phyloP scores from a whole-genome alignment of 495 filamentous ascomycete genomes.

The Extremus antarcticus region DNA sequence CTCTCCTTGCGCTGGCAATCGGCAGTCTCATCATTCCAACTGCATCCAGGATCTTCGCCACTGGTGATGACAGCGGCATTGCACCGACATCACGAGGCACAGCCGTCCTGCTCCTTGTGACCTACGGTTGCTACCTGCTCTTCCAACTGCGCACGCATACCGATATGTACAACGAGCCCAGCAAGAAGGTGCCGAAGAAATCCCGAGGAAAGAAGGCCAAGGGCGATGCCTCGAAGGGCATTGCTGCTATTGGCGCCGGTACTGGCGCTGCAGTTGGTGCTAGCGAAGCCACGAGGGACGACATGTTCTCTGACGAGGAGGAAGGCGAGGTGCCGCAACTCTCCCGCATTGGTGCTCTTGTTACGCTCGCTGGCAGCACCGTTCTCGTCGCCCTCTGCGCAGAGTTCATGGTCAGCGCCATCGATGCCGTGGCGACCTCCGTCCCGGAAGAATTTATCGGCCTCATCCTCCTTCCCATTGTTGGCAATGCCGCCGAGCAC shows the following conservation, averaged over 20 bases:
- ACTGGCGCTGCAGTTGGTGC: slow-evolving; percentile 24
- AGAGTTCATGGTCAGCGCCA: slow-evolving; percentile 78
- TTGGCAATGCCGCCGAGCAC: slow-evolving; percentile 27
- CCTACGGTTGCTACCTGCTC: slow-evolving; percentile 23
- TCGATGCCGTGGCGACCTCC: slow-evolving; percentile 51
- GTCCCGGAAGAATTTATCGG: slow-evolving; percentile 26
- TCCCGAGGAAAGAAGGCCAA: slow-evolving; percentile 40
- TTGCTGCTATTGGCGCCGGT: slow-evolving; percentile 51
- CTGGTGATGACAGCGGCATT: slow-evolving; percentile 3
- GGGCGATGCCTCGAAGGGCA: slow-evolving; percentile 46
- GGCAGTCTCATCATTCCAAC: slow-evolving; percentile 79
- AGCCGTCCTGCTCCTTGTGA: slow-evolving; percentile 23
- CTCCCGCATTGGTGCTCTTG: slow-evolving; percentile 53
- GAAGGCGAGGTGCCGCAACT: slow-evolving; percentile 61
- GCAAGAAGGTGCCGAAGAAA: slow-evolving; percentile 51
- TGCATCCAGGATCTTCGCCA: slow-evolving; percentile 49
- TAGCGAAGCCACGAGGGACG: slow-evolving; percentile 27
- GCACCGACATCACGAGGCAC: slow-evolving; percentile 22
- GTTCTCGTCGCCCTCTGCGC: slow-evolving; percentile 77
- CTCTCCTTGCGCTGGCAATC: slow-evolving; percentile 68
- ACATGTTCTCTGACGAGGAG: slow-evolving; percentile 37
- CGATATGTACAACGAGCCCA: slow-evolving; percentile 60
- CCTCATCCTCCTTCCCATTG: slow-evolving; percentile 27
- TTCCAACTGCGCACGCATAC: slow-evolving; percentile 40
- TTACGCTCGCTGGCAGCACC: slow-evolving; percentile 60